Percentiles rank a stretch among this genome's conserved stretches.
These are phyloP conservation scores for Magnusiomyces paraingens DNA, from an alignment of 1,139 yeast species.

Conservation along the genomic window DNA sequence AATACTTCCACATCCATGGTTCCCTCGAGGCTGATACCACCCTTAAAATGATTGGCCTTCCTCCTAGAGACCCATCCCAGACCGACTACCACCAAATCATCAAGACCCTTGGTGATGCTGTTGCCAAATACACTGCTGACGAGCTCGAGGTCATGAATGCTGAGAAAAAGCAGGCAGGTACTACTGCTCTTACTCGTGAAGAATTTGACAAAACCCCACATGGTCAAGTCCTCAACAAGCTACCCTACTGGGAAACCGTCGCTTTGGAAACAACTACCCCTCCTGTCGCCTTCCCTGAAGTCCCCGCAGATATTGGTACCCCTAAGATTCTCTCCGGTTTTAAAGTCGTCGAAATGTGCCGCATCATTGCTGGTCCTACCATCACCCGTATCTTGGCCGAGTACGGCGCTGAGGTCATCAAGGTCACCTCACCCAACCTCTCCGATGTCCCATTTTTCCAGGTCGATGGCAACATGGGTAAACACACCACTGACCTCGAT, in stretches of 20 bases:
- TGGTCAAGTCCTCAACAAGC: constrained; percentile 26
- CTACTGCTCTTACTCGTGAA: constrained; percentile 29
- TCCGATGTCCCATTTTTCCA: constrained; percentile 36
- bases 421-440: constrained; percentile 29
- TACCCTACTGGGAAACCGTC: constrained; percentile 29
- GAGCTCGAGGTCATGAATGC: constrained; percentile 26
- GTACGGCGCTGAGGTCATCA: constrained; percentile 34
- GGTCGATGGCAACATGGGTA: constrained; percentile 35
- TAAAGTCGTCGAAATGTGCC: constrained; percentile 33
- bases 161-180: constrained; percentile 31
- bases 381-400: constrained; percentile 33
- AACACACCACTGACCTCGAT: constrained; percentile 32
- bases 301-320: not conserved
- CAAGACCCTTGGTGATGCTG: constrained; percentile 28
- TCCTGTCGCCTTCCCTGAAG: constrained; percentile 24
- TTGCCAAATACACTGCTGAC: constrained; percentile 25
- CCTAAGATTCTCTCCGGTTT: constrained; percentile 31
- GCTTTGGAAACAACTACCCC: constrained; percentile 27
- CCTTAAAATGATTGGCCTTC: constrained; percentile 35
- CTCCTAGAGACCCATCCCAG: constrained; percentile 26
- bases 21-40: constrained; percentile 34
- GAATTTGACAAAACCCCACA: constrained; percentile 31
- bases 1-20: constrained; percentile 35
- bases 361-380: constrained; percentile 36
- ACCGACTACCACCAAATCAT: constrained; percentile 29